Conservation (phyloP, 108 stramenopile genomes). For the Epithemia pelagica region DNA sequence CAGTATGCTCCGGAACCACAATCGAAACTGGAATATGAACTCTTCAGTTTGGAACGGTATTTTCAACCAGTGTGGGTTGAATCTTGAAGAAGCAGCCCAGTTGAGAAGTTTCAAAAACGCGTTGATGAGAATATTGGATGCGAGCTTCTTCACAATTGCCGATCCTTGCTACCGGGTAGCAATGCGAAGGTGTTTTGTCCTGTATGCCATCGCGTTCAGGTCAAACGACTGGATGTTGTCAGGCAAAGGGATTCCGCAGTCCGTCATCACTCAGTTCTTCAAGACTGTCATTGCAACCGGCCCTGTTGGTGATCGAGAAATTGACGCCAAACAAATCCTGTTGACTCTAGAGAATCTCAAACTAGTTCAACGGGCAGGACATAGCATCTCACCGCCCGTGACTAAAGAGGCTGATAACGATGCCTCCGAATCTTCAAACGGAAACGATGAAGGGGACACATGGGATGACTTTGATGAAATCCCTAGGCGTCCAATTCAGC, state of each 20-base stretch:
- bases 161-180: conserved; percentile 47
- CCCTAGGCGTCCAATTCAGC: conserved; percentile 26
- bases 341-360: conserved; percentile 74
- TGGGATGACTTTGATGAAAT: conserved; percentile 46
- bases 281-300: conserved; percentile 48
- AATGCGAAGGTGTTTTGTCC: conserved; percentile 72
- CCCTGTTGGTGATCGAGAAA: conserved; percentile 10
- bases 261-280: conserved; percentile 66
- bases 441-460: conserved; percentile 3
- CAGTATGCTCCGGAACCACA: conserved; percentile 76
- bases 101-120: conserved; percentile 81
- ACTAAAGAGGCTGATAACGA: conserved; percentile 5
- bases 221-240: conserved; percentile 73
- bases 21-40: conserved; percentile 77
- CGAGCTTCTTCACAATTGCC: conserved; percentile 65
- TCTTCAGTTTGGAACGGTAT: conserved; percentile 73
- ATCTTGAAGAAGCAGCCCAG: conserved; percentile 78
- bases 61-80: conserved; percentile 64
- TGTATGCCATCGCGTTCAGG: conserved; percentile 76
- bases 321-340: conserved; percentile 30
- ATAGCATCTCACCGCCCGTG: conserved; percentile 28
- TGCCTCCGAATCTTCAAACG: conserved; percentile 4
- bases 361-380: conserved; percentile 67
- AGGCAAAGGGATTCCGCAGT: conserved; percentile 74
- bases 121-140: conserved; percentile 65